These are phyloP conservation scores for Populus hybrid DNA, from an alignment of 441 rosid species.

Conservation along the genomic window DNA sequence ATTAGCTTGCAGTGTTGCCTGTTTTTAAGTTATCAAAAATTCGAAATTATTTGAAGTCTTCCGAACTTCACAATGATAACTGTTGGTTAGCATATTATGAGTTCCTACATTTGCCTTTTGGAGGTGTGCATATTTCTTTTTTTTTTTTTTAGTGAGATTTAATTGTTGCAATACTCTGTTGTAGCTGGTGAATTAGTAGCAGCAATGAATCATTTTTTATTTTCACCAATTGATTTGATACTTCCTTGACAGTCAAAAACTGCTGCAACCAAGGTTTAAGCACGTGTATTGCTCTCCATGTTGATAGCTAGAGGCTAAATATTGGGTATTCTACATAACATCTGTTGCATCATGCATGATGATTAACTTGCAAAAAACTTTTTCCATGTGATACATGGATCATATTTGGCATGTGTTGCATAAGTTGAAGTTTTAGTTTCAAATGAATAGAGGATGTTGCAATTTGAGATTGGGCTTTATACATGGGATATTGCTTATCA, in stretches of 20 bases:
- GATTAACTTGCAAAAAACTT: neutral
- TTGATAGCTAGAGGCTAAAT: neutral
- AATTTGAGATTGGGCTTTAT: neutral
- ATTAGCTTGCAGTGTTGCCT: neutral
- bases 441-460: neutral
- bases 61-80: neutral
- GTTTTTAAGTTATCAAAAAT: neutral
- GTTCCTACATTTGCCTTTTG: neutral
- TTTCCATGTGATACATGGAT: neutral
- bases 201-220: neutral
- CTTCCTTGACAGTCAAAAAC: neutral
- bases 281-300: neutral
- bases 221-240: neutral
- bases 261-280: neutral
- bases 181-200: neutral
- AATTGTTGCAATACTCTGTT: neutral
- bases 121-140: neutral
- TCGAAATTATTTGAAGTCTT: neutral
- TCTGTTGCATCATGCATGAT: neutral
- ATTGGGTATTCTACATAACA: neutral
- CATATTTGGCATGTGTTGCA: neutral
- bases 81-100: neutral
- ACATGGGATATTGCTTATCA: neutral
- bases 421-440: neutral
- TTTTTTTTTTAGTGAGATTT: neutral